Conservation (phyloP, 805 yeast genomes). For the Myxozyma sirexii region DNA sequence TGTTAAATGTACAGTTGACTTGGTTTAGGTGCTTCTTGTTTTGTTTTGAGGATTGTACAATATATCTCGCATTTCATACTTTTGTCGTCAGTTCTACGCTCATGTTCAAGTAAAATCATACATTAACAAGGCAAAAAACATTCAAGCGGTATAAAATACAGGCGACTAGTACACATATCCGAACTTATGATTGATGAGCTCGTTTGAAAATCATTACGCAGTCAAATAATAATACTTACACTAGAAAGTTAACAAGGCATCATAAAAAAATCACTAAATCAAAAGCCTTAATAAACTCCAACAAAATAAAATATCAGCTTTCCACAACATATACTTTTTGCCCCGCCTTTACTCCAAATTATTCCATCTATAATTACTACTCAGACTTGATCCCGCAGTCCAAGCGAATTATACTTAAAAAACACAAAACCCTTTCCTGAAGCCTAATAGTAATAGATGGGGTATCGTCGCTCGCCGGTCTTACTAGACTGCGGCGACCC, state of each 20-base stretch:
- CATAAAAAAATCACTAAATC: not conserved
- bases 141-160: too few relatives aligned
- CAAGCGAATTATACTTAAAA: too few relatives aligned
- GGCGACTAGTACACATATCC: not conserved
- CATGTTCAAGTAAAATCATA: too few relatives aligned
- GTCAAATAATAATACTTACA: not conserved
- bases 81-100: too few relatives aligned
- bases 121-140: too few relatives aligned
- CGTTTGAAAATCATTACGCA: not conserved
- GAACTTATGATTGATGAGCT: not conserved
- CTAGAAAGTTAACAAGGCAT: not conserved
- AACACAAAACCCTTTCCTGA: too few relatives aligned
- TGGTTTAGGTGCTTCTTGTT: too few relatives aligned
- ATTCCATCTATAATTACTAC: not conserved
- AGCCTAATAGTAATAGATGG: slow-evolving; percentile 14
- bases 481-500: not conserved
- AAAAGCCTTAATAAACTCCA: not conserved
- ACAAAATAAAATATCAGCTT: not conserved
- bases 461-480: slow-evolving; percentile 11
- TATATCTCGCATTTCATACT: too few relatives aligned
- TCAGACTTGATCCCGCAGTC: not conserved
- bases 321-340: slow-evolving; percentile 9
- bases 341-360: not conserved
- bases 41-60: too few relatives aligned
- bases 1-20: too few relatives aligned